Evolutionary conservation across 331 rosid species (phyloP), one percentile per base, ranked within the genome.

Genomic region (Arachis monticola): DNA sequence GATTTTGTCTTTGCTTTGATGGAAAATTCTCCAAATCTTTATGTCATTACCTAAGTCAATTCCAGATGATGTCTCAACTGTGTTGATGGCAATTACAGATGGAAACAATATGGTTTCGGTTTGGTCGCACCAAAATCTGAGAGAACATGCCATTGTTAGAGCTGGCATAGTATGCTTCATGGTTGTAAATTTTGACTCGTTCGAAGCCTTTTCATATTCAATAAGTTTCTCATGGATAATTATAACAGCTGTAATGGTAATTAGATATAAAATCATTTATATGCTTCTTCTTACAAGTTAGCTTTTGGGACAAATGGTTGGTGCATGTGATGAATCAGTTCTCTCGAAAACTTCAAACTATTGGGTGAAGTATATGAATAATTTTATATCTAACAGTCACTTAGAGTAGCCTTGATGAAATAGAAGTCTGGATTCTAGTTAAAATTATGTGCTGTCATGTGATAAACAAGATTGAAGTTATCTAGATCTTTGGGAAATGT

Each of bases 401-500:
- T 27, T 27, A 27, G 30, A 12, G 27, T 64, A 30, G 61, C 27
- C 56, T 45, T 56, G 59, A 65, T 72, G 69, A 48, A 57, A 76
- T 69, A 0, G 10, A 17, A 44, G 1, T 66, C 45, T 56, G 78
- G 57, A 72, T 64, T 70, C 10, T 42, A 30, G 10, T 40, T 17
- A 48, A 9, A 77, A 5, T 42, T 44, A 41, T 5, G 0, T 27
- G 70, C 10, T 71, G 32, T 47, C 32, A 13, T 62, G 50, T 3
- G 44, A 53, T 35, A 17, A 72, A 45, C 41, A 38, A 55, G 64
- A 47, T 35, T 53, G 64, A 65, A 64, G 41, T 59, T 13, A 6
- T 0, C 8, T 46, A 62, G 45, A 45, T 73, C 53, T 30, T 69
- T 69, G 69, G 69, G 73, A 66, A n/a, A 71, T 78, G 12, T 52